phyloP scores from a whole-genome alignment of 2,329 filamentous ascomycete genomes.

The Ceratocystis lukuohia region DNA sequence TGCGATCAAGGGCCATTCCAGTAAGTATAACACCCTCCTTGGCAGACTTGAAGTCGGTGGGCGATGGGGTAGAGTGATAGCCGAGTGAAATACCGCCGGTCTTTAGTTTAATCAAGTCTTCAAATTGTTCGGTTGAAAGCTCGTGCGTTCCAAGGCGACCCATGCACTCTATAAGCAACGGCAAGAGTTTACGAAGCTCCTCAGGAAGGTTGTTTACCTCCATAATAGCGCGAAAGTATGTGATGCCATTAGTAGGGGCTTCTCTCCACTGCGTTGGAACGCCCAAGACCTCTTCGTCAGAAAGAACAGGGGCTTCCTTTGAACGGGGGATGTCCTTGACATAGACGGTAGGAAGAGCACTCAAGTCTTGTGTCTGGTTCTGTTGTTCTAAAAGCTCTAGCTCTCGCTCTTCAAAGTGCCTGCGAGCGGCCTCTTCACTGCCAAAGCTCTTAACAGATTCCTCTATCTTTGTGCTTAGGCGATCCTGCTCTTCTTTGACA shows the following conservation, averaged over 20 bases:
- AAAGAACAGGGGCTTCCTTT: slow-evolving; percentile 47
- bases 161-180: slow-evolving; percentile 80
- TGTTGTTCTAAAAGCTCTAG: slow-evolving; percentile 68
- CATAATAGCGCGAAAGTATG: slow-evolving; percentile 87
- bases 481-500: slow-evolving; percentile 59
- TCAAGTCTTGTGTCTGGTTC: slow-evolving; percentile 70
- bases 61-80: slow-evolving; percentile 70
- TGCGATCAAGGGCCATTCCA: slow-evolving; percentile 78
- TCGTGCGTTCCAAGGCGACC: slow-evolving; percentile 85
- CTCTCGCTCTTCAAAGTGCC: slow-evolving; percentile 64
- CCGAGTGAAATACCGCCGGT: slow-evolving; percentile 80
- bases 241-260: slow-evolving; percentile 86
- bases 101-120: slow-evolving; percentile 91
- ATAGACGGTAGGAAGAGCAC: slow-evolving; percentile 75
- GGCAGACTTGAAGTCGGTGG: slow-evolving; percentile 54
- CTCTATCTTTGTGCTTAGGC: slow-evolving; percentile 61
- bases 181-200: slow-evolving; percentile 70
- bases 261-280: slow-evolving; percentile 78
- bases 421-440: slow-evolving; percentile 55
- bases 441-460: slow-evolving; percentile 56
- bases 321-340: slow-evolving; percentile 77
- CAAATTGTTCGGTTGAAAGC: slow-evolving; percentile 84
- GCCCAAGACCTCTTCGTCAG: slow-evolving; percentile 51
- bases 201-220: slow-evolving; percentile 65
- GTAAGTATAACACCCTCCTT: slow-evolving; percentile 73